Conservation (phyloP, 306 rosid genomes). For the Dalbergia cochinchinensis region DNA sequence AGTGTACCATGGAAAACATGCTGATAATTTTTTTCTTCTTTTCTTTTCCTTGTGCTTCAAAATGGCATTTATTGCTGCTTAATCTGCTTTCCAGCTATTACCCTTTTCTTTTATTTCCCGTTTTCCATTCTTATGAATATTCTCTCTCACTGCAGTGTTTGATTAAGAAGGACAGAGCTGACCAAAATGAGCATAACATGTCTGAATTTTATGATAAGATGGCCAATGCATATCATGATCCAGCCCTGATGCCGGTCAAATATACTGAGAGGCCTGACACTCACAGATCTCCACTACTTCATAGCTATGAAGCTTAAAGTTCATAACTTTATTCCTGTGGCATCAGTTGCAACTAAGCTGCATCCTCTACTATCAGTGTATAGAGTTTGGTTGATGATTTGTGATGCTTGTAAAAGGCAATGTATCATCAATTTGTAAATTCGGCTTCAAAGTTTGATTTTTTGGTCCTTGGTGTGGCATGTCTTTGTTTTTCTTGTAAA, state of each 20-base stretch:
- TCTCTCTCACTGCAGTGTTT: conserved; percentile 65
- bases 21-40: not conserved
- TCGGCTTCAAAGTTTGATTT: conserved; percentile 26
- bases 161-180: conserved; percentile 77
- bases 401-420: not conserved
- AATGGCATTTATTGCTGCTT: conserved; percentile 17
- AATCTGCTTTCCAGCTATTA: conserved; percentile 12
- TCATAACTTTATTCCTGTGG: not conserved
- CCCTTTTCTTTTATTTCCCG: not conserved
- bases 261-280: conserved; percentile 52
- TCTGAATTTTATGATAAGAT: conserved; percentile 64
- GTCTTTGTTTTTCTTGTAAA: conserved; percentile 22
- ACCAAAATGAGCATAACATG: conserved; percentile 57
- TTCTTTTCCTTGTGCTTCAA: conserved; percentile 16
- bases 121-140: conserved; percentile 30
- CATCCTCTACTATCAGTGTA: not conserved
- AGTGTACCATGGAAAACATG: not conserved
- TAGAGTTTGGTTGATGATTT: not conserved
- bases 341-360: conserved; percentile 32
- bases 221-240: conserved; percentile 69
- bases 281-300: conserved; percentile 66
- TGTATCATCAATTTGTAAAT: conserved; percentile 14
- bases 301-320: conserved; percentile 51
- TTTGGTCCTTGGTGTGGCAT: conserved; percentile 22
- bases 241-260: conserved; percentile 59